These are phyloP conservation scores for Elsinoe fawcettii DNA, from an alignment of 2,329 filamentous ascomycete genomes.

Conservation along the genomic window DNA sequence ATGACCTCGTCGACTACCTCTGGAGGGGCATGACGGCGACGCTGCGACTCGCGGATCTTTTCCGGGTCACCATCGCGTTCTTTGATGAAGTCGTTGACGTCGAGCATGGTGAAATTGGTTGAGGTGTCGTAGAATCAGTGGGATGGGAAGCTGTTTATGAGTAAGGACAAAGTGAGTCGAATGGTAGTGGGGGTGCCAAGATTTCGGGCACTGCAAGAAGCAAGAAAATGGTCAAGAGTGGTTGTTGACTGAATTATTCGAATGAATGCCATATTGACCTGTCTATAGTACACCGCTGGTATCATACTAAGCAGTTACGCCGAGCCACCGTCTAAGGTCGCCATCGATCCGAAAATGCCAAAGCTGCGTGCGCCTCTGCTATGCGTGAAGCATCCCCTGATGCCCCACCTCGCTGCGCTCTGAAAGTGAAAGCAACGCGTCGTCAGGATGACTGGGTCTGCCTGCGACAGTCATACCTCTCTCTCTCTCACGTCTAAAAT, in stretches of 20 bases:
- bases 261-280: background rate
- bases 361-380: constrained; percentile 1
- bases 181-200: constrained; percentile 1
- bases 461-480: background rate
- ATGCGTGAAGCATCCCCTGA: constrained; percentile 1
- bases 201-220: background rate
- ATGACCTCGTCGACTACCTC: constrained; percentile 89
- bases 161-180: background rate
- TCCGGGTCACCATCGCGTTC: constrained; percentile 89
- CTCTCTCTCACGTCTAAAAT: too few species aligned
- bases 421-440: background rate
- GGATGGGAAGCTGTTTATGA: background rate
- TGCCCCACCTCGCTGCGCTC: background rate
- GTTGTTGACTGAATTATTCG: background rate
- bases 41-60: constrained; percentile 85
- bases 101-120: constrained; percentile 29
- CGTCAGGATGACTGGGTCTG: background rate
- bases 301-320: constrained; percentile 1
- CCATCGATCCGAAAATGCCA: background rate
- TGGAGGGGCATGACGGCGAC: constrained; percentile 69
- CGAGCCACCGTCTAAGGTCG: background rate
- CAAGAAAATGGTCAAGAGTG: background rate
- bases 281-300: constrained; percentile 2
- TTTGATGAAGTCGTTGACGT: constrained; percentile 48
- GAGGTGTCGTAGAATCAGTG: constrained; percentile 13